Evolutionary conservation across 1,284 basidiomycete species (phyloP).

Genomic region (Pseudozyma hubeiensis): DNA sequence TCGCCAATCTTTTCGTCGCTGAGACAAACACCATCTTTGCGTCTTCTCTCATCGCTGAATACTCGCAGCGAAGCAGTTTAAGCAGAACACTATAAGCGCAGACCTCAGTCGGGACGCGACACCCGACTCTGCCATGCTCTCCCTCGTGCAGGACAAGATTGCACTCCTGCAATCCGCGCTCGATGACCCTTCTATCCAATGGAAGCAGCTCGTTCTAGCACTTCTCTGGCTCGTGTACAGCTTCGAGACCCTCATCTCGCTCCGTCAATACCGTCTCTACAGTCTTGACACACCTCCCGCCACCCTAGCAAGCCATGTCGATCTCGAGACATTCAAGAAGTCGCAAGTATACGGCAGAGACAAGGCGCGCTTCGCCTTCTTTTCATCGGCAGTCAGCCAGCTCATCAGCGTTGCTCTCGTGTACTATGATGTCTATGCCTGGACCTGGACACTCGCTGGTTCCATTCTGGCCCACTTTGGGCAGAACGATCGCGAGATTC

Average conservation of each 20-base stretch:
- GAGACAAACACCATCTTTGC: too few species aligned
- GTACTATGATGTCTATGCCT: slow-evolving; percentile 81
- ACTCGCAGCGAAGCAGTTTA: too few species aligned
- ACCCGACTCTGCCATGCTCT: slow-evolving; percentile 19
- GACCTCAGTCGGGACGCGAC: too few species aligned
- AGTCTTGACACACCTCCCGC: slow-evolving; percentile 81
- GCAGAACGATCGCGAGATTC: slow-evolving; percentile 73
- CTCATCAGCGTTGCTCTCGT: slow-evolving; percentile 79
- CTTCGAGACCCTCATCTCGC: slow-evolving; percentile 86
- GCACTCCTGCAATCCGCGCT: slow-evolving; percentile 43
- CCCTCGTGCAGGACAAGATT: slow-evolving; percentile 32
- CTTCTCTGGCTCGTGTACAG: slow-evolving; percentile 83
- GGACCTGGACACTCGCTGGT: slow-evolving; percentile 79
- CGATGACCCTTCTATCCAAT: slow-evolving; percentile 73
- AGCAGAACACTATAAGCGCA: too few species aligned
- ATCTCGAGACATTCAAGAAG: slow-evolving; percentile 81
- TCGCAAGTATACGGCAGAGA: slow-evolving; percentile 90
- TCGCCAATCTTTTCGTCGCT: too few species aligned
- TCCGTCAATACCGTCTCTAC: slow-evolving; percentile 87
- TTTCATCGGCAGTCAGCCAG: slow-evolving; percentile 81
- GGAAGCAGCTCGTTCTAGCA: slow-evolving; percentile 78
- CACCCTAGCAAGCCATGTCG: slow-evolving; percentile 80
- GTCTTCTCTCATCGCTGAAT: too few species aligned
- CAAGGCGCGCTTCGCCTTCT: slow-evolving; percentile 86
- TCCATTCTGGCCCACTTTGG: slow-evolving; percentile 62